These are phyloP conservation scores for Aspergillus awamori DNA, from an alignment of 2,329 filamentous ascomycete species.

Conservation along the genomic window DNA sequence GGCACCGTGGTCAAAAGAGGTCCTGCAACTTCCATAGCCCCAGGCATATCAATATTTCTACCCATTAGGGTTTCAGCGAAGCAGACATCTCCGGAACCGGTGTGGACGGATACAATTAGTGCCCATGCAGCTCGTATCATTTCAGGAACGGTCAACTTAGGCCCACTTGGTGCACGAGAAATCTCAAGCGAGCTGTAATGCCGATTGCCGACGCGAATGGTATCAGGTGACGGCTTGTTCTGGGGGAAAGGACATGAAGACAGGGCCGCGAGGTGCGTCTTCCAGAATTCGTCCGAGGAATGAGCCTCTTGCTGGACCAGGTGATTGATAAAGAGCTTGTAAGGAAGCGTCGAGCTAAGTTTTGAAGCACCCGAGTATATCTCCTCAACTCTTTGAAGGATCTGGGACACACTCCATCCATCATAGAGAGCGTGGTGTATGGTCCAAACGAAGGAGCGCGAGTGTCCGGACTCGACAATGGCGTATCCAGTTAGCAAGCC, in stretches of 20 bases:
- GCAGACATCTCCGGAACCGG: constrained; percentile 51
- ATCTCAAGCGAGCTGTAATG: constrained; percentile 30
- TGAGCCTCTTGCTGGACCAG: constrained; percentile 30
- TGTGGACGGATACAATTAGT: constrained; percentile 53
- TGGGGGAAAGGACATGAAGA: constrained; percentile 35
- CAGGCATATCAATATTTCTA: constrained; percentile 54
- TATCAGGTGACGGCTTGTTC: constrained; percentile 25
- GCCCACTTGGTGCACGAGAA: constrained; percentile 19
- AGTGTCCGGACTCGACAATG: constrained; percentile 33
- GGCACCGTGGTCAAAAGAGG: constrained; percentile 40
- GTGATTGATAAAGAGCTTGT: constrained; percentile 37
- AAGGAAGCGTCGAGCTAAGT: constrained; percentile 21
- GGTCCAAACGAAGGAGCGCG: constrained; percentile 51
- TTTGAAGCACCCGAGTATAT: constrained; percentile 31
- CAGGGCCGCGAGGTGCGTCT: constrained; percentile 30
- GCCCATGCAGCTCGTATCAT: constrained; percentile 58
- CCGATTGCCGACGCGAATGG: constrained; percentile 29
- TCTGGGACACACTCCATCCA: constrained; percentile 48
- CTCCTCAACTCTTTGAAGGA: constrained; percentile 42
- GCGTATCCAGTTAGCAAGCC: constrained; percentile 39
- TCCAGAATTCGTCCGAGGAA: constrained; percentile 39
- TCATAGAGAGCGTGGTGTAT: constrained; percentile 59
- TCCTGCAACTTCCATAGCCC: constrained; percentile 54
- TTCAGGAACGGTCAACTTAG: constrained; percentile 50
- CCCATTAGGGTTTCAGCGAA: constrained; percentile 60